phyloP scores from a whole-genome alignment of 2,329 filamentous ascomycete species.

The Metarhizium brunneum region DNA sequence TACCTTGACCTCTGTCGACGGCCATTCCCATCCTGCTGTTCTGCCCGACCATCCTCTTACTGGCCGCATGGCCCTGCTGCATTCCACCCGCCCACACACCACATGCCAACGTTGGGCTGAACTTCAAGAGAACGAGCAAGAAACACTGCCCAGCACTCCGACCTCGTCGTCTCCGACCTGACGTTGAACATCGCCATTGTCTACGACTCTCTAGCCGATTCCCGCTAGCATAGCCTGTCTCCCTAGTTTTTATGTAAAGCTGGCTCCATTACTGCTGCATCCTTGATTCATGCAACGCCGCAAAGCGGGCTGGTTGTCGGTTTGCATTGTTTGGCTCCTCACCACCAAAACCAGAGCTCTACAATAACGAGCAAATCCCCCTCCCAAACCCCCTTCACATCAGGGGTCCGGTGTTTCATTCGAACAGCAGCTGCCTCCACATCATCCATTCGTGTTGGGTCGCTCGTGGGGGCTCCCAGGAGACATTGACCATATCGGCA shows the following conservation, averaged over 20 bases:
- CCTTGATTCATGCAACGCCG: neutral
- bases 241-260: neutral
- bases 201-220: too few species aligned
- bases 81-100: neutral
- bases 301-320: neutral
- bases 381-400: neutral
- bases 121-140: neutral
- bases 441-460: neutral
- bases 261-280: neutral
- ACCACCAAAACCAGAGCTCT: neutral
- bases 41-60: neutral
- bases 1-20: neutral
- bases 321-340: neutral
- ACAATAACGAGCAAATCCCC: too few species aligned
- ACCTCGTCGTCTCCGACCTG: neutral
- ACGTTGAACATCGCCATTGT: neutral
- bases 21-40: neutral
- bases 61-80: neutral
- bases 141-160: neutral
- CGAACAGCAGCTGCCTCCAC: neutral
- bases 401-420: neutral
- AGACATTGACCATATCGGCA: neutral
- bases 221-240: neutral
- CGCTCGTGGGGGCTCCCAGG: neutral
- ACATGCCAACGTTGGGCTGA: conserved; percentile 5